Percentiles rank a stretch among this genome's conserved stretches.
Evolutionary conservation across 164 flowering plant species (phyloP).

Genomic region (Piper longum): DNA sequence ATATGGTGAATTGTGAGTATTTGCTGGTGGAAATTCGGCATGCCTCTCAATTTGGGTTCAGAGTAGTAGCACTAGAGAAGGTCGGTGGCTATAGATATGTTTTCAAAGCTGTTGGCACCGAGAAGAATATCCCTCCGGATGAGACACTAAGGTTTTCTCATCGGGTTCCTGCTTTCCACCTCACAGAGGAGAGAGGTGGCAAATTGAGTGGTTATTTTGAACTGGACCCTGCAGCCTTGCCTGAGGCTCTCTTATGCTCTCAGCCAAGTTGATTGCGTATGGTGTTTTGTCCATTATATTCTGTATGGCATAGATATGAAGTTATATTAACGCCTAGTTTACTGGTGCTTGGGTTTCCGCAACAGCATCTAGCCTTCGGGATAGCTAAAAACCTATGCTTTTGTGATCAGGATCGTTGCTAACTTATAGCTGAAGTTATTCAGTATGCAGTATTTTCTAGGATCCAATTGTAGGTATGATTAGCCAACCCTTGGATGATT

Average conservation of each 20-base stretch:
- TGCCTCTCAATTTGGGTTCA: constrained; percentile 3
- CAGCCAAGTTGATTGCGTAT: neutral
- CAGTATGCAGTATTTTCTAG: no score
- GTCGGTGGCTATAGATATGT: constrained; percentile 15
- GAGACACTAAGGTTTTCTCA: constrained; percentile 36
- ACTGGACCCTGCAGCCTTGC: constrained; percentile 32
- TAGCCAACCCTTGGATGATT: no score
- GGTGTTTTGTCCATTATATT: no score
- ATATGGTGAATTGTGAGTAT: constrained; percentile 14
- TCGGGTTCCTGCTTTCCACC: constrained; percentile 31
- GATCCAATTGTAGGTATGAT: no score
- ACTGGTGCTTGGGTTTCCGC: no score
- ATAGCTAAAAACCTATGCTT: no score
- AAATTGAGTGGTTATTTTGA: constrained; percentile 25
- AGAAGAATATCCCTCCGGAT: constrained; percentile 10
- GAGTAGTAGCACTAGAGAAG: constrained; percentile 16
- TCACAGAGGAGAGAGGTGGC: constrained; percentile 15
- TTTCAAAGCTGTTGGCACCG: constrained; percentile 10
- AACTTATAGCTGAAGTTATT: no score
- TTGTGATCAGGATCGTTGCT: no score
- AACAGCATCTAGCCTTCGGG: no score
- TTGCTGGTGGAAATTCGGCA: constrained; percentile 36
- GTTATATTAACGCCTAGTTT: no score
- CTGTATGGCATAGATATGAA: no score
- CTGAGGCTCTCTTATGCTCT: constrained; percentile 4